A percentile compares a stretch with the other conserved stretches of the same genome.
phyloP scores from a whole-genome alignment of 116 monocot species.

The Trichopus zeylanicus region DNA sequence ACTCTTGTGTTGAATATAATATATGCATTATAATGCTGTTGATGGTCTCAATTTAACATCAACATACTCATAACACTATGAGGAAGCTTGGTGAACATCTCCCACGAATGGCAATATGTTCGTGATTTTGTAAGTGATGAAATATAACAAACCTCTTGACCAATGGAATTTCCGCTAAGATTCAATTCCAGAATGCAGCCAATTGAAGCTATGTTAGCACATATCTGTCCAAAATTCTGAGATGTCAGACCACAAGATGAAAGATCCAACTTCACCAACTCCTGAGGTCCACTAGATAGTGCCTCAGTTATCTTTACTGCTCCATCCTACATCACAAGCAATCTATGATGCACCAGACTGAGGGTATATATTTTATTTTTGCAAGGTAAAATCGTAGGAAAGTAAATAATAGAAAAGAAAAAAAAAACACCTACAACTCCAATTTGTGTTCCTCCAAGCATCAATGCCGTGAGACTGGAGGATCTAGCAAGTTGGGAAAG shows the following conservation, averaged over 20 bases:
- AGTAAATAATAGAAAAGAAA: neutral
- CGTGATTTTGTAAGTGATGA: neutral
- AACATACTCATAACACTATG: neutral
- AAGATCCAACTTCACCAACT: constrained; percentile 73
- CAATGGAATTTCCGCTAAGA: constrained; percentile 60
- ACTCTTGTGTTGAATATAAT: too few relatives aligned
- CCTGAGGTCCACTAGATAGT: constrained; percentile 45
- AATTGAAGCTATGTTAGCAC: constrained; percentile 24
- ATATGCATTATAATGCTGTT: too few relatives aligned
- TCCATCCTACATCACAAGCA: constrained; percentile 35
- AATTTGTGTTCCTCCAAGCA: constrained; percentile 58
- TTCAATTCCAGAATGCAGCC: constrained; percentile 58
- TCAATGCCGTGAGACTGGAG: constrained; percentile 51
- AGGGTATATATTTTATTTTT: neutral
- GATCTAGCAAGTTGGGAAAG: constrained; percentile 60
- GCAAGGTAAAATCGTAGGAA: neutral
- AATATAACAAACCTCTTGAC: constrained; percentile 49
- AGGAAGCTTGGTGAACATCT: neutral
- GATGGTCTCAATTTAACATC: neutral
- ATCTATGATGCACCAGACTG: neutral
- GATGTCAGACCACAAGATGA: constrained; percentile 59
- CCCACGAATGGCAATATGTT: too few relatives aligned
- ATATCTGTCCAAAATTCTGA: constrained; percentile 37
- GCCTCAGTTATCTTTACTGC: constrained; percentile 46
- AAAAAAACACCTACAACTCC: constrained; percentile 42